Evolutionary conservation across 106 monocot species (phyloP).

Genomic region (Dendrobium nobile): DNA sequence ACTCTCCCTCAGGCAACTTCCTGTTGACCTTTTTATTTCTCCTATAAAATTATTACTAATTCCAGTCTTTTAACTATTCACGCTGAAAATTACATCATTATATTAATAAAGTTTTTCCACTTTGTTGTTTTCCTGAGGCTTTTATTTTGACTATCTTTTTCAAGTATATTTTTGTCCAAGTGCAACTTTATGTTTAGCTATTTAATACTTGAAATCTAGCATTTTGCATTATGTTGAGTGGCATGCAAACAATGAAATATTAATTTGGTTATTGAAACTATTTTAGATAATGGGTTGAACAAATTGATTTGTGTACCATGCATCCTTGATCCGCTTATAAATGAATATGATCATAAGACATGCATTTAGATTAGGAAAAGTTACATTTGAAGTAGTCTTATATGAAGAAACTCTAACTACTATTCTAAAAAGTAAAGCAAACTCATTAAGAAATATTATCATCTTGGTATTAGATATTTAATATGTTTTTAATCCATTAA

Average conservation of each 20-base stretch:
- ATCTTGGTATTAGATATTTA: background rate
- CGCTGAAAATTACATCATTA: background rate
- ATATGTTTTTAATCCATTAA: background rate
- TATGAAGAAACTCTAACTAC: background rate
- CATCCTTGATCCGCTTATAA: background rate
- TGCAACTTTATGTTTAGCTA: background rate
- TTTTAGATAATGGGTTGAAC: background rate
- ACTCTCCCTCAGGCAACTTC: constrained; percentile 37
- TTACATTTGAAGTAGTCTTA: background rate
- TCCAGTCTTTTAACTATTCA: background rate
- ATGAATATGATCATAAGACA: background rate
- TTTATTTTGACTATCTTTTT: background rate
- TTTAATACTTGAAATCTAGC: background rate
- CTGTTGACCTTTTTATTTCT: background rate
- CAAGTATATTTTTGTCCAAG: background rate
- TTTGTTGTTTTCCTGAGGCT: background rate
- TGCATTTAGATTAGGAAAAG: background rate
- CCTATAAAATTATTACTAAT: background rate
- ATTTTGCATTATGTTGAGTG: background rate
- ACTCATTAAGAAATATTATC: background rate
- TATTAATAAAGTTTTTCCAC: background rate
- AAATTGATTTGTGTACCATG: background rate
- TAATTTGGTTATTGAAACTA: background rate
- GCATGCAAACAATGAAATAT: background rate
- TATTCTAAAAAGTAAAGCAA: background rate